Conservation (phyloP, 106 monocot species). For the Vanilla planifolia region DNA sequence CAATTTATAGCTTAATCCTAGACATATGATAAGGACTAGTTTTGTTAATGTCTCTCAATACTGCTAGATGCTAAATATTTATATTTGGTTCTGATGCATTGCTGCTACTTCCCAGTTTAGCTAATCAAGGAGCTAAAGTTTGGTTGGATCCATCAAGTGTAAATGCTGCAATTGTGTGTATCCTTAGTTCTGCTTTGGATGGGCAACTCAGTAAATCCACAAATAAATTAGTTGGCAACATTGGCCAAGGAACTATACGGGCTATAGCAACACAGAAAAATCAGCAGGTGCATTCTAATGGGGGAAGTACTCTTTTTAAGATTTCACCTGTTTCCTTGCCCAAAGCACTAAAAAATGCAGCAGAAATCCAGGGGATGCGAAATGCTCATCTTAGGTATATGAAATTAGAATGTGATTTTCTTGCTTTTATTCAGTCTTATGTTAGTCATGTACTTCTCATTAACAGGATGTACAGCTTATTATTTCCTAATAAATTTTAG, state of each 20-base stretch:
- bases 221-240: slow-evolving; percentile 11
- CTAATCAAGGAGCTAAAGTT: slow-evolving; percentile 43
- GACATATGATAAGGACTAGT: no score
- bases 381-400: slow-evolving; percentile 80
- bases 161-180: slow-evolving; percentile 82
- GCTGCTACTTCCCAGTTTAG: slow-evolving; percentile 40
- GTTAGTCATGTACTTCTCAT: not conserved
- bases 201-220: slow-evolving; percentile 20
- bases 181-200: slow-evolving; percentile 59
- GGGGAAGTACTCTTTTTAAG: slow-evolving; percentile 32
- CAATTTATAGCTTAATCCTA: no score
- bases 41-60: no score
- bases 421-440: not conserved
- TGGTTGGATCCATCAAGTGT: slow-evolving; percentile 76
- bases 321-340: slow-evolving; percentile 61
- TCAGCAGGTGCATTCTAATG: slow-evolving; percentile 12
- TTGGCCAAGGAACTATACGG: not conserved
- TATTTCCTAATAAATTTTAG: no score
- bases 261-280: slow-evolving; percentile 5
- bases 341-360: slow-evolving; percentile 79
- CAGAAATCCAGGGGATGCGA: slow-evolving; percentile 89
- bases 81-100: not conserved
- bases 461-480: not conserved
- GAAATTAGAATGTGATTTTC: not conserved
- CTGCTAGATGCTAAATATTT: no score